phyloP scores from a whole-genome alignment of 2,329 filamentous ascomycete species.

The Fusarium metavorans region DNA sequence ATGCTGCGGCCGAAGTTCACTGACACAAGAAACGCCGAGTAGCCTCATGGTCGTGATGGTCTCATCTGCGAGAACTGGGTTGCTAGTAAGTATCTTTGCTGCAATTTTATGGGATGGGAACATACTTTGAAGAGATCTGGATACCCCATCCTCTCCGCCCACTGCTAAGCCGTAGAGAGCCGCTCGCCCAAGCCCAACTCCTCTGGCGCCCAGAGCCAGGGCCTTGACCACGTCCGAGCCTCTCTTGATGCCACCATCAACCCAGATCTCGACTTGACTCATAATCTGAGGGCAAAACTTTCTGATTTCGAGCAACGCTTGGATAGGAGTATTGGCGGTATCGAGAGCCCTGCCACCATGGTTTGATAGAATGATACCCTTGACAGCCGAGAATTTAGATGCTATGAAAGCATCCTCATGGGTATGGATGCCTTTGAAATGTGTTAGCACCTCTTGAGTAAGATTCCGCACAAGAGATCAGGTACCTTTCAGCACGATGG shows the following conservation, averaged over 20 bases:
- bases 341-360: constrained; percentile 72
- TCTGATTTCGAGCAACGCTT: constrained; percentile 72
- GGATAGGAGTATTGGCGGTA: constrained; percentile 64
- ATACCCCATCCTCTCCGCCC: constrained; percentile 16
- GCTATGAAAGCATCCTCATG: constrained; percentile 71
- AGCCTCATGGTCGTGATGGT: constrained; percentile 21
- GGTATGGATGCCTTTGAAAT: constrained; percentile 76
- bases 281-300: constrained; percentile 70
- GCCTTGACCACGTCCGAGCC: constrained; percentile 77
- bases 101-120: background rate
- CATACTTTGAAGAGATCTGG: constrained; percentile 22
- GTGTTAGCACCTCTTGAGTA: background rate
- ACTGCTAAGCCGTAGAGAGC: constrained; percentile 60
- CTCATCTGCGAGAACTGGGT: constrained; percentile 22
- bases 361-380: constrained; percentile 72
- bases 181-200: constrained; percentile 71
- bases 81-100: background rate
- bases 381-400: constrained; percentile 61
- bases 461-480: background rate
- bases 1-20: constrained; percentile 13
- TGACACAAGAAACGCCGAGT: constrained; percentile 11
- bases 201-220: constrained; percentile 72
- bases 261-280: constrained; percentile 68
- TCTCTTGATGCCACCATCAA: constrained; percentile 74
- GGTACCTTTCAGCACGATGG: constrained; percentile 57